Evolutionary conservation across 306 rosid species (phyloP), one percentile per base, ranked within the genome.

Genomic region (Lathyrus oleraceus): DNA sequence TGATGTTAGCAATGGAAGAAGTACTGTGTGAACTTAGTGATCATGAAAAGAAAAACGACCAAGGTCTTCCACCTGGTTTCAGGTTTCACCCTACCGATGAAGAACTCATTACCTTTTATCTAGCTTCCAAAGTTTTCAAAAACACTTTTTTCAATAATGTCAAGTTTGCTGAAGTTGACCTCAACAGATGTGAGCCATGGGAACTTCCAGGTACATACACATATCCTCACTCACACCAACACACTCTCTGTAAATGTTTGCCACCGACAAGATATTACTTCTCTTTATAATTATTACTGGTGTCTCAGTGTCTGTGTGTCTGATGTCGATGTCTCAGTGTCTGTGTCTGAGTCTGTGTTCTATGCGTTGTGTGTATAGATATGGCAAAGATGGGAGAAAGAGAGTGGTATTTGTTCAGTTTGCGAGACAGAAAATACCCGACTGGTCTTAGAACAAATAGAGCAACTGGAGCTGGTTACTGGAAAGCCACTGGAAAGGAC

Each of bases 401-500:
- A 65, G 93, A 88, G 72, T 87, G 97, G 97, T 91, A 87, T 80
- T 67, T 91, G 71, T 88, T 80, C 85, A 91, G 96, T 67, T 40
- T 85, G 53, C 81, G 93, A 36, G 97, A 91, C 81, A 83, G 91
- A 65, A 91, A 91, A 57, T 91, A 91, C 68, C 96, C 97, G 59
- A 91, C 88, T 0, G 97, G 96, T 14, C 43, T 87, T 2, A 83
- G 97, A 57, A 85, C 96, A 28, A 91, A 91, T 79, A 76, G 96
- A 36, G 96, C 97, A 3, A 91, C 97, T 0, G 87, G 85, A 27
- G 81, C 86, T 17, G 97, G 95, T 1, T 91, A 91, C 79, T 91
- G 95, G 97, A 91, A 91, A 27, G 97, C 97, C 12, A 91, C 96
- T 7, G 97, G 97, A 10, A 88, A 88, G 70, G 97, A 91, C 66